Evolutionary conservation across 1,139 yeast genomes (phyloP).

Genomic region (Blastobotrys aristatus): DNA sequence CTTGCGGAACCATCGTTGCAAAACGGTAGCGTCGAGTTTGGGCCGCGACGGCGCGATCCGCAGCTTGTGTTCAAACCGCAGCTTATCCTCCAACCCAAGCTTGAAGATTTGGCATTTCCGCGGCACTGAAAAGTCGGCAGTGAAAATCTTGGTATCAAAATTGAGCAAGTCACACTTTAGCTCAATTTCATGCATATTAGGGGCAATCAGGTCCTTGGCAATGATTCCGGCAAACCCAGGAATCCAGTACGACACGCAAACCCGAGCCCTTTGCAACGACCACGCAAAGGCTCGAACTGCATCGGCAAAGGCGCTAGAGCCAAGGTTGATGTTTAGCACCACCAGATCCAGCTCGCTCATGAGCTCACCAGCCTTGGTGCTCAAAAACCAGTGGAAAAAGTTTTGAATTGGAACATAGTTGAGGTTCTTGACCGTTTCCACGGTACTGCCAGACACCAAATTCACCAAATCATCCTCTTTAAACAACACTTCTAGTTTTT

Average conservation of each 20-base stretch:
- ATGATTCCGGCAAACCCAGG: not conserved
- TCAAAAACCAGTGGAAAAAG: conserved; percentile 12
- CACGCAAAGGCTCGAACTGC: conserved; percentile 7
- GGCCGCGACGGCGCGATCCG: conserved; percentile 6
- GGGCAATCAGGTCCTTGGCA: conserved; percentile 9
- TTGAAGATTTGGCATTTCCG: conserved; percentile 9
- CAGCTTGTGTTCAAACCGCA: conserved; percentile 8
- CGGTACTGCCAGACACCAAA: not conserved
- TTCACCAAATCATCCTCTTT: conserved; percentile 8
- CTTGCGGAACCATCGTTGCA: conserved; percentile 9
- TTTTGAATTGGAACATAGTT: conserved; percentile 11
- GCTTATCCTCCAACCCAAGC: conserved; percentile 9
- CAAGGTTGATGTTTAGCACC: conserved; percentile 3
- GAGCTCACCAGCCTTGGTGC: conserved; percentile 3
- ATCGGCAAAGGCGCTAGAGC: conserved; percentile 1
- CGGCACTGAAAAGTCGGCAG: conserved; percentile 8
- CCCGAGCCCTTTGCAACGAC: conserved; percentile 3
- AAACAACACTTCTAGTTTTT: conserved; percentile 3
- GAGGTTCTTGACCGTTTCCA: conserved; percentile 9
- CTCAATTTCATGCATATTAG: conserved; percentile 11
- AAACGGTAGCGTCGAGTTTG: conserved; percentile 5
- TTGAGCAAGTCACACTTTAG: conserved; percentile 10
- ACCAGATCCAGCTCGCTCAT: not conserved
- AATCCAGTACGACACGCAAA: conserved; percentile 6
- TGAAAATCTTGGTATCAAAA: conserved; percentile 7